Conservation (phyloP, 352 stramenopile genomes). For the Globisporangium perplexum region DNA sequence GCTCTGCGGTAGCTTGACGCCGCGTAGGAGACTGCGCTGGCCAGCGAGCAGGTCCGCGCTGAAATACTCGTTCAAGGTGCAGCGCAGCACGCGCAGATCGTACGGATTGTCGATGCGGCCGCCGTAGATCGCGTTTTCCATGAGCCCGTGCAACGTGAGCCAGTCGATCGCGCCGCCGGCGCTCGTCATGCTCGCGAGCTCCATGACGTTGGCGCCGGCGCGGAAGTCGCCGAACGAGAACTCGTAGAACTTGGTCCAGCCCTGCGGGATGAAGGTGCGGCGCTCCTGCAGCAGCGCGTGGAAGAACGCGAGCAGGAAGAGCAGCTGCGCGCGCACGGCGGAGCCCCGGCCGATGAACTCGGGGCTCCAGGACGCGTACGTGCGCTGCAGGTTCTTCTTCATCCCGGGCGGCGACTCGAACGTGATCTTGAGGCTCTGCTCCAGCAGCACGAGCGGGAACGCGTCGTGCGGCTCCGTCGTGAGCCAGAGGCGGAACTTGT, state of each 20-base stretch:
- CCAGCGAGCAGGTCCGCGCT: slow-evolving; percentile 65
- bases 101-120: slow-evolving; percentile 92
- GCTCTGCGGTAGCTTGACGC: slow-evolving; percentile 68
- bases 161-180: slow-evolving; percentile 71
- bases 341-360: slow-evolving; percentile 61
- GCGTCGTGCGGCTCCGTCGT: slow-evolving; percentile 90
- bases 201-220: slow-evolving; percentile 90
- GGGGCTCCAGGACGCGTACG: slow-evolving; percentile 80
- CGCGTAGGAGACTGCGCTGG: slow-evolving; percentile 49
- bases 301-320: slow-evolving; percentile 90
- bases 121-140: slow-evolving; percentile 96
- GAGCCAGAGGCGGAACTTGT: slow-evolving; percentile 93
- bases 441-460: slow-evolving; percentile 90
- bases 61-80: slow-evolving; percentile 88
- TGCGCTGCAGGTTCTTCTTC: slow-evolving; percentile 95
- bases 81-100: slow-evolving; percentile 87
- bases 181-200: slow-evolving; percentile 48
- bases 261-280: slow-evolving; percentile 93
- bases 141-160: slow-evolving; percentile 89
- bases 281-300: slow-evolving; percentile 83
- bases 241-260: slow-evolving; percentile 97
- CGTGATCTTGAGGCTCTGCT: slow-evolving; percentile 92
- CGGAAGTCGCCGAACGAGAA: slow-evolving; percentile 93
- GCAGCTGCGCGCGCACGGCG: slow-evolving; percentile 46
- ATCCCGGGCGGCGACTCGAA: slow-evolving; percentile 94